Evolutionary conservation across 202 grass and related monocot genomes (phyloP).

Genomic region (Schoenoplectus triqueter): DNA sequence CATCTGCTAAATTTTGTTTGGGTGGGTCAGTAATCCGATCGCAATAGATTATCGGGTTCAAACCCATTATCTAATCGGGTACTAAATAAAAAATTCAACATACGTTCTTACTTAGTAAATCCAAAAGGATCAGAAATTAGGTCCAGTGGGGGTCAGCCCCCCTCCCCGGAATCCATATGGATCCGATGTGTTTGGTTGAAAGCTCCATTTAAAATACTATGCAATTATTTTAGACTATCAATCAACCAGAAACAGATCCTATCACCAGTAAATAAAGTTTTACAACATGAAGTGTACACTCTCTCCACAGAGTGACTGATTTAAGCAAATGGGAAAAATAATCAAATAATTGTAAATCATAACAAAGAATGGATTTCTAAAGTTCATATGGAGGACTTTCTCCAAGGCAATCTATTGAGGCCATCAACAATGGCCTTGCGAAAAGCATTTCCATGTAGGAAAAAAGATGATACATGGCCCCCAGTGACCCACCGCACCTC

Average conservation of each 20-base stretch:
- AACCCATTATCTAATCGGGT: no score
- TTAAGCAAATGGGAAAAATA: conserved; percentile 23
- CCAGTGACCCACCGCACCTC: conserved; percentile 91
- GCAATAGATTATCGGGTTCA: no score
- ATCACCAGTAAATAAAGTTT: background rate
- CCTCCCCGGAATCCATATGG: no score
- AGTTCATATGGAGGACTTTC: conserved; percentile 27
- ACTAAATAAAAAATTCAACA: no score
- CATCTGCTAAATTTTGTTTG: background rate
- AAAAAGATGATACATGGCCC: conserved; percentile 88
- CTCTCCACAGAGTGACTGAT: background rate
- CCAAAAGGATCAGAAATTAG: no score
- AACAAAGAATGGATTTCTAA: conserved; percentile 7
- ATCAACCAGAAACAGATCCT: conserved; percentile 1
- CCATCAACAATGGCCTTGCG: conserved; percentile 85
- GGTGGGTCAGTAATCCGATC: no score
- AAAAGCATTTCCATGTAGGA: conserved; percentile 80
- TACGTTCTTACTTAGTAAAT: no score
- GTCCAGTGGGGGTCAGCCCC: no score
- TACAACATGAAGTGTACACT: conserved; percentile 23
- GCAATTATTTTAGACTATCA: background rate
- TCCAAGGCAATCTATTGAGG: conserved; percentile 60
- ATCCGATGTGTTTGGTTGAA: background rate
- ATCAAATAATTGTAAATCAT: conserved; percentile 27
- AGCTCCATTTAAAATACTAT: background rate